Evolutionary conservation across 345 rosid species (phyloP).

Genomic region (Mangifera indica): DNA sequence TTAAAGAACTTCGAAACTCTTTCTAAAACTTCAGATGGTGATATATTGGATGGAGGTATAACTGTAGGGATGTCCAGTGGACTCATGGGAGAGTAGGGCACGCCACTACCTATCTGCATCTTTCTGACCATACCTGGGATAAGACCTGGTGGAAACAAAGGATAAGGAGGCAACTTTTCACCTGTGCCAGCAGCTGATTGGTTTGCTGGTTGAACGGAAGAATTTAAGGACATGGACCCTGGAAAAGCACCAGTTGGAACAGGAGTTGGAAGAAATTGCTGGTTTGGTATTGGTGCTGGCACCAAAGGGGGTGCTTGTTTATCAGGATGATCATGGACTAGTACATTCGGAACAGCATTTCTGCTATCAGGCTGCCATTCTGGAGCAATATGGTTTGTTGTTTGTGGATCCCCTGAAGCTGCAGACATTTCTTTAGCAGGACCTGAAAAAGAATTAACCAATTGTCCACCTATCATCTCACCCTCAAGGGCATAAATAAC

Average conservation of each 20-base stretch:
- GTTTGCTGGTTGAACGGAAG: conserved; percentile 52
- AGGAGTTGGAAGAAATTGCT: conserved; percentile 63
- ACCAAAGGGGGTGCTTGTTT: conserved; percentile 35
- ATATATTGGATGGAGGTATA: conserved; percentile 76
- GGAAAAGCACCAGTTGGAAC: conserved; percentile 55
- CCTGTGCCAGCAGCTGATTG: conserved; percentile 45
- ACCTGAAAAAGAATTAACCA: conserved; percentile 48
- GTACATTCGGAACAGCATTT: conserved; percentile 33
- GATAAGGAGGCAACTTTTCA: conserved; percentile 86
- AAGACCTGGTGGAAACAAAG: conserved; percentile 95
- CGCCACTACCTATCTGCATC: conserved; percentile 98
- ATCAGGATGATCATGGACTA: conserved; percentile 55
- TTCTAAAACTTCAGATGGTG: conserved; percentile 76
- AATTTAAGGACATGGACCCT: conserved; percentile 57
- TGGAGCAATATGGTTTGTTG: conserved; percentile 34
- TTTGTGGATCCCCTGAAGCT: conserved; percentile 42
- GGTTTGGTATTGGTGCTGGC: conserved; percentile 46
- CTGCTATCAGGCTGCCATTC: conserved; percentile 71
- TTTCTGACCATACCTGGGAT: conserved; percentile 99
- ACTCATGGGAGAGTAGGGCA: conserved; percentile 91
- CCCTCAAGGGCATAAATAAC: conserved; percentile 68
- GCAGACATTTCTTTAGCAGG: conserved; percentile 50
- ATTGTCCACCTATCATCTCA: conserved; percentile 82
- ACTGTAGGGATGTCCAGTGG: conserved; percentile 93
- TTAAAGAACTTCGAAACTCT: conserved; percentile 89